A percentile compares a stretch with the other conserved stretches of the same genome.
Evolutionary conservation across 805 yeast species (phyloP).

Genomic region (Clavispora carvajalis): DNA sequence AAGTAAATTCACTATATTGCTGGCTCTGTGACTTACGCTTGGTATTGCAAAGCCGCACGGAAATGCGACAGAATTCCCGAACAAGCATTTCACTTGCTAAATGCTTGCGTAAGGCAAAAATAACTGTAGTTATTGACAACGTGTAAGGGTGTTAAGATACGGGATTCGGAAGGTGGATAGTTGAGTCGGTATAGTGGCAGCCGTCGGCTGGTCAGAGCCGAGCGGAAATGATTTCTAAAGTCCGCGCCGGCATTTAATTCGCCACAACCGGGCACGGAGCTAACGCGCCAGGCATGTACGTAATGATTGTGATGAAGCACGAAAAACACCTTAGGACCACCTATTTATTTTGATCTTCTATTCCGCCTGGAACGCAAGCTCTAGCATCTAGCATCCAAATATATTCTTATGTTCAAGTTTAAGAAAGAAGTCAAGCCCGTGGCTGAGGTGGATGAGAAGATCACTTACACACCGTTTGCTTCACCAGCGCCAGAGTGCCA

Average conservation of each 20-base stretch:
- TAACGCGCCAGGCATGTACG: neutral
- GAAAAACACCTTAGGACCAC: neutral
- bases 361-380: neutral
- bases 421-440: conserved; percentile 2
- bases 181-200: too few species aligned
- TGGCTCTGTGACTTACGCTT: too few species aligned
- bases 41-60: neutral
- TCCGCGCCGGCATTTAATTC: neutral
- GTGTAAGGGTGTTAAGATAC: too few species aligned
- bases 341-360: neutral
- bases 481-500: conserved; percentile 44
- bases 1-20: too few species aligned
- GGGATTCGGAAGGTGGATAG: too few species aligned
- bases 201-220: too few species aligned
- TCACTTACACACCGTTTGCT: conserved; percentile 46
- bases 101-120: too few species aligned
- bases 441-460: conserved; percentile 12
- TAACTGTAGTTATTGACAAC: too few species aligned
- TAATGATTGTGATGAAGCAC: neutral
- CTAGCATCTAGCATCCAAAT: too few species aligned
- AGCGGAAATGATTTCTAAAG: neutral
- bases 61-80: neutral
- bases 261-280: neutral
- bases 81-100: neutral
- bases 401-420: conserved; percentile 1